Evolutionary conservation across 2,329 filamentous ascomycete genomes (phyloP).

Genomic region (Hymenoscyphus linearis): DNA sequence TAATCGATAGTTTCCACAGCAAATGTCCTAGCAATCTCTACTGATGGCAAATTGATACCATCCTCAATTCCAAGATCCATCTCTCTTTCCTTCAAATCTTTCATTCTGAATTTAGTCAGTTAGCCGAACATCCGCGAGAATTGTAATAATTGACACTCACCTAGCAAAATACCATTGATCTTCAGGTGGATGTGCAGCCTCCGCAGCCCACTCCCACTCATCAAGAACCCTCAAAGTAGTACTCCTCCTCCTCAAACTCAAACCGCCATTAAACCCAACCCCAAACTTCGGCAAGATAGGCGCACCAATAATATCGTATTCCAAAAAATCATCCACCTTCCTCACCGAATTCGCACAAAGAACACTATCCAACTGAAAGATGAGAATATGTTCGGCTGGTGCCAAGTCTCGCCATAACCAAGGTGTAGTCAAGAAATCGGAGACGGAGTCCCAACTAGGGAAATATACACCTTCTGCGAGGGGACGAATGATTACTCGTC

Average conservation of each 20-base stretch:
- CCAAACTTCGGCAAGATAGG: slow-evolving; percentile 30
- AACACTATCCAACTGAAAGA: slow-evolving; percentile 51
- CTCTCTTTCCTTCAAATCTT: slow-evolving; percentile 14
- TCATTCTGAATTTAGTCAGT: slow-evolving; percentile 17
- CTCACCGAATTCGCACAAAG: slow-evolving; percentile 42
- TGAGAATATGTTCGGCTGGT: slow-evolving; percentile 46
- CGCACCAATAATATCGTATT: slow-evolving; percentile 34
- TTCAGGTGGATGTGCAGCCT: slow-evolving; percentile 18
- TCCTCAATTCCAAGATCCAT: slow-evolving; percentile 13
- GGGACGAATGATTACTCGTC: slow-evolving; percentile 34
- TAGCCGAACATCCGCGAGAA: neutral
- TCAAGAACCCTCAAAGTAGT: slow-evolving; percentile 30
- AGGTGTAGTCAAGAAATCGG: slow-evolving; percentile 29
- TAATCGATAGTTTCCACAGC: slow-evolving; percentile 28
- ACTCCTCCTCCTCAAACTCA: slow-evolving; percentile 34
- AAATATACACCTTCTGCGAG: slow-evolving; percentile 35
- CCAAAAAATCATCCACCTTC: slow-evolving; percentile 15
- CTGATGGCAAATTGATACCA: slow-evolving; percentile 21
- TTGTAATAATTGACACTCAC: slow-evolving; percentile 2
- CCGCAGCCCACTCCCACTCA: slow-evolving; percentile 20
- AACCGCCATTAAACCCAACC: slow-evolving; percentile 34
- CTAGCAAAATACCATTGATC: slow-evolving; percentile 29
- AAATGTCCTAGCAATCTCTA: slow-evolving; percentile 28
- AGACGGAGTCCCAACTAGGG: slow-evolving; percentile 33
- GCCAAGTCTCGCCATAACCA: slow-evolving; percentile 43